Percentiles rank a stretch among this genome's conserved stretches.
Evolutionary conservation across 2,329 filamentous ascomycete genomes (phyloP).

Genomic region (Colletotrichum salicis): DNA sequence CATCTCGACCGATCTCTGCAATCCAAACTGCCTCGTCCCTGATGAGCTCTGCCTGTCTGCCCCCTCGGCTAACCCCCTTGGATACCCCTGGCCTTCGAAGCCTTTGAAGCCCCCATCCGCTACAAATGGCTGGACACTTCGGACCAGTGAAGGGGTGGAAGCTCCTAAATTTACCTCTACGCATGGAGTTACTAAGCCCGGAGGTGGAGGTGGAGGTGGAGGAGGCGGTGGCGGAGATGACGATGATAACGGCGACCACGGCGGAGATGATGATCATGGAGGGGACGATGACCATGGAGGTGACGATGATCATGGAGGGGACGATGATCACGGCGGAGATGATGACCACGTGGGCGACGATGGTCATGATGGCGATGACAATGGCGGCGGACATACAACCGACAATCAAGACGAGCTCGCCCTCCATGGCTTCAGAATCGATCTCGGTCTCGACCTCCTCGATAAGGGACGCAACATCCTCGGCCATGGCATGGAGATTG

Average conservation of each 20-base stretch:
- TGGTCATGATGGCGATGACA: not conserved
- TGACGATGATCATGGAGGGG: not conserved
- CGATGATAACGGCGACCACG: not conserved
- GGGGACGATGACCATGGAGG: not conserved
- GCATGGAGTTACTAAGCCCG: too few species aligned
- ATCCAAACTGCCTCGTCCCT: slow-evolving; percentile 15
- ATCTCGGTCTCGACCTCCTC: slow-evolving; percentile 5
- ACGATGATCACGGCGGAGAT: not conserved
- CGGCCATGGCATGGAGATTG: not conserved
- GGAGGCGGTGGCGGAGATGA: not conserved
- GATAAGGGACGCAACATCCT: not conserved
- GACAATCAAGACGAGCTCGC: not conserved
- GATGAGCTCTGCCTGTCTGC: not conserved
- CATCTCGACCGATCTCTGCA: slow-evolving; percentile 18
- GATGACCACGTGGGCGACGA: not conserved
- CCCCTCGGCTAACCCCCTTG: not conserved
- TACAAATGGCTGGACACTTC: not conserved
- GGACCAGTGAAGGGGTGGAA: too few species aligned
- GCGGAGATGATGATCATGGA: not conserved
- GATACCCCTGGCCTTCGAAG: slow-evolving; percentile 15
- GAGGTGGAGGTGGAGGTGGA: not conserved
- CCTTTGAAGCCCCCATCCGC: not conserved
- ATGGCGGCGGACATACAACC: slow-evolving; percentile 1
- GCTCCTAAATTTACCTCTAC: not conserved
- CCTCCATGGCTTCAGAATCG: slow-evolving; percentile 1